Percentiles rank a stretch among this genome's conserved stretches.
Conservation (phyloP, 441 rosid genomes). For the Populus trichocarpa region DNA sequence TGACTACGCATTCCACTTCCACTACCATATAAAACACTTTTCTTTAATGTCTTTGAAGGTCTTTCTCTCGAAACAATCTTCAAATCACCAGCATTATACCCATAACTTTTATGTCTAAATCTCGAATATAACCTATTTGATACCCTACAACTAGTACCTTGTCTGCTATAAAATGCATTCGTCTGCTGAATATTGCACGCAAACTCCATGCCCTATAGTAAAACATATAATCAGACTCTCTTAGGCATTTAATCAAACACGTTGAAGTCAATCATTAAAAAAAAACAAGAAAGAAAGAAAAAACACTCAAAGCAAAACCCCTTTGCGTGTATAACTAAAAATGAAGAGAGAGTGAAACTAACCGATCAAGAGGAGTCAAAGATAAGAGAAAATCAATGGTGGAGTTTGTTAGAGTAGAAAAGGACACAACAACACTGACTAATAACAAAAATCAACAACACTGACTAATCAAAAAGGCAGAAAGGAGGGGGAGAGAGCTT, state of each 20-base stretch:
- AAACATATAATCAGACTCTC: conserved; percentile 21
- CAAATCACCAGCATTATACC: conserved; percentile 30
- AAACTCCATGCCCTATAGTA: conserved; percentile 49
- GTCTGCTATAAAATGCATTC: conserved; percentile 30
- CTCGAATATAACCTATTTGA: conserved; percentile 31
- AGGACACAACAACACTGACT: conserved; percentile 8
- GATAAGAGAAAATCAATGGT: conserved; percentile 22
- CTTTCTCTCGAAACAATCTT: conserved; percentile 26
- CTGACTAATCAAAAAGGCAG: not conserved
- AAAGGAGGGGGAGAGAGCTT: not conserved
- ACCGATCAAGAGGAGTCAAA: conserved; percentile 29
- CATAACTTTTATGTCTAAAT: conserved; percentile 36
- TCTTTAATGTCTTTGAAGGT: conserved; percentile 27
- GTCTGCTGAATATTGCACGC: conserved; percentile 44
- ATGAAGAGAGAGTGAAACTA: conserved; percentile 19
- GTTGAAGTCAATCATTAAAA: conserved; percentile 25
- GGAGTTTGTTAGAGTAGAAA: conserved; percentile 27
- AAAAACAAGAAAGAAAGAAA: not conserved
- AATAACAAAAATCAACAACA: not conserved
- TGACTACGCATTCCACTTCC: conserved; percentile 27
- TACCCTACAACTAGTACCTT: conserved; percentile 29
- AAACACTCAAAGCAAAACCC: not conserved
- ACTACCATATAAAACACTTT: conserved; percentile 20
- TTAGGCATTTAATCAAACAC: conserved; percentile 40
- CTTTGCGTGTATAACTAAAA: not conserved